These are phyloP conservation scores for Ustilago nuda DNA, from an alignment of 1,284 basidiomycete species.

Conservation along the genomic window DNA sequence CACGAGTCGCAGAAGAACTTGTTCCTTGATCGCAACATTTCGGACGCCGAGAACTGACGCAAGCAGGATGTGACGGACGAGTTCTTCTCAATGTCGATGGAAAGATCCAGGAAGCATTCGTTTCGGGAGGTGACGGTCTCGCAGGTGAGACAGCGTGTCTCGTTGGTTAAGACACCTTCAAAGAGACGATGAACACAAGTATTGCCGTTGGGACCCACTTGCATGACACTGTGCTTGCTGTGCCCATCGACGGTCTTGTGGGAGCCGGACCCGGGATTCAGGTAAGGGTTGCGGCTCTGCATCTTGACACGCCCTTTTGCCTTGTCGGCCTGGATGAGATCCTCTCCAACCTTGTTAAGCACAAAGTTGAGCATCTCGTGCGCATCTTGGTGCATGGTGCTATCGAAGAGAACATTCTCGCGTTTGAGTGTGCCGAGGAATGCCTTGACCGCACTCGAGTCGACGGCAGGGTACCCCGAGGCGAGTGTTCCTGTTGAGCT, in stretches of 20 bases:
- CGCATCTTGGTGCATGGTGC: conserved; percentile 79
- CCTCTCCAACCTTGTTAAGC: conserved; percentile 91
- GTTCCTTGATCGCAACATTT: conserved; percentile 97
- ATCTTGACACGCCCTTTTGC: conserved; percentile 31
- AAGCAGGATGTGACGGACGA: conserved; percentile 94
- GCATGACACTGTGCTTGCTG: conserved; percentile 63
- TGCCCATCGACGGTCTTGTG: conserved; percentile 30
- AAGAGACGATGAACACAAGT: conserved; percentile 93
- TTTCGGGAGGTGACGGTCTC: conserved; percentile 90
- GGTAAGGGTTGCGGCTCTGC: conserved; percentile 47
- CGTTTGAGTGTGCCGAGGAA: conserved; percentile 61
- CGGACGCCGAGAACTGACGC: conserved; percentile 93
- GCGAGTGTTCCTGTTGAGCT: conserved; percentile 77
- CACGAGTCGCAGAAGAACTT: conserved; percentile 99
- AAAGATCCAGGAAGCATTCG: conserved; percentile 94
- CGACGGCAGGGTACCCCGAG: conserved; percentile 82
- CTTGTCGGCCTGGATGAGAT: conserved; percentile 76
- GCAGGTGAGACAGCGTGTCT: conserved; percentile 96
- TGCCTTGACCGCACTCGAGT: conserved; percentile 48
- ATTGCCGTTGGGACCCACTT: conserved; percentile 70
- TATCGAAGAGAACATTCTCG: conserved; percentile 65
- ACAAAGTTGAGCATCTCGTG: conserved; percentile 97
- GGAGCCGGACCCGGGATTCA: conserved; percentile 23
- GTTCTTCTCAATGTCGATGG: conserved; percentile 98
- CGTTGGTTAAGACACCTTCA: conserved; percentile 91